Evolutionary conservation across 179 eudicot species (phyloP).

Genomic region (Heliamphora pulchella): DNA sequence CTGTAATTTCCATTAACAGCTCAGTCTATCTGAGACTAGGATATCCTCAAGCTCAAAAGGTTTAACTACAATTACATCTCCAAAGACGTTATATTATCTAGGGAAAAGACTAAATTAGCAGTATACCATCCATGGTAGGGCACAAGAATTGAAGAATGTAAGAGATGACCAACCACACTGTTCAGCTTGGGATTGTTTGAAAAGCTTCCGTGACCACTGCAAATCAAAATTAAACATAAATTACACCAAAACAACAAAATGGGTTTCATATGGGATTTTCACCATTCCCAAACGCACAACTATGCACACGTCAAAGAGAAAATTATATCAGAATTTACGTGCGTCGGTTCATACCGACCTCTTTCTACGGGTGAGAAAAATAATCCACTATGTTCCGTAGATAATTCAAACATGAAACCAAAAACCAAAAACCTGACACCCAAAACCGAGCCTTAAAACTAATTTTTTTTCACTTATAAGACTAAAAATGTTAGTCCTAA

Average conservation of each 20-base stretch:
- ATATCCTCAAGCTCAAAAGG: neutral
- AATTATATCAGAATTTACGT: no score
- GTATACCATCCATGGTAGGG: slow-evolving; percentile 53
- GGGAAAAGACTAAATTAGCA: slow-evolving; percentile 2
- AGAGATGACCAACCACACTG: slow-evolving; percentile 46
- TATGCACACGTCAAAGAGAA: no score
- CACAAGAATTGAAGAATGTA: slow-evolving; percentile 47
- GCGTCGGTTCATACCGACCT: no score
- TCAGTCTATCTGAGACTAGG: neutral
- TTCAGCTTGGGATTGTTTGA: slow-evolving; percentile 37
- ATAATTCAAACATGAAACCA: no score
- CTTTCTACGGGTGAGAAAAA: no score
- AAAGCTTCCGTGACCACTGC: slow-evolving; percentile 54
- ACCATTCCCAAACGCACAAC: no score
- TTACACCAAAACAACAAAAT: neutral
- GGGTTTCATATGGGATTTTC: neutral
- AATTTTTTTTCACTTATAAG: no score
- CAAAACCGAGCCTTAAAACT: no score
- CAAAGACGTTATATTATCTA: neutral
- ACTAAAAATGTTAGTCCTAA: no score
- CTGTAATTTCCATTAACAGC: slow-evolving; percentile 17
- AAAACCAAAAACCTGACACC: no score
- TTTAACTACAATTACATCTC: neutral
- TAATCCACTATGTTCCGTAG: no score
- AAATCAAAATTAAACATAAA: slow-evolving; percentile 2